Percentiles rank a stretch among this genome's conserved stretches.
Conservation (phyloP, 495 filamentous ascomycete genomes). For the Beverwykella pulmonaria region DNA sequence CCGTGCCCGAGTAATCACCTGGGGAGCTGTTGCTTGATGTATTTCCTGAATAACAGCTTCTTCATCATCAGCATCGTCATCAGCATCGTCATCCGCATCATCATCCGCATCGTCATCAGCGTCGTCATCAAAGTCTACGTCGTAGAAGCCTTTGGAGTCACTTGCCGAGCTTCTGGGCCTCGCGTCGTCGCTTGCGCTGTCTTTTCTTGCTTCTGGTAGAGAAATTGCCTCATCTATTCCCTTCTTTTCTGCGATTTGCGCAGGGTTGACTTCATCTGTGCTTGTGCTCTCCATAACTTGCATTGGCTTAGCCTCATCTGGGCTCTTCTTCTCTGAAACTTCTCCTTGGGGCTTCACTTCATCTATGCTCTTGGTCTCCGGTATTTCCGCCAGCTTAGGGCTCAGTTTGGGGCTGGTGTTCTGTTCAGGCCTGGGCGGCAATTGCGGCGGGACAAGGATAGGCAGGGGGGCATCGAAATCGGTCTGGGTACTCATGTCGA, state of each 20-base stretch:
- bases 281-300: slow-evolving; percentile 3
- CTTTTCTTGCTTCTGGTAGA: not conserved
- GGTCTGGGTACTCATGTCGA: slow-evolving; percentile 44
- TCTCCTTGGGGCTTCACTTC: slow-evolving; percentile 24
- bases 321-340: slow-evolving; percentile 36
- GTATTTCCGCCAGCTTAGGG: slow-evolving; percentile 42
- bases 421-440: slow-evolving; percentile 10
- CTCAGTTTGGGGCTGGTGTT: slow-evolving; percentile 10
- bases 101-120: slow-evolving; percentile 9
- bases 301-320: slow-evolving; percentile 18
- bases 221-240: not conserved
- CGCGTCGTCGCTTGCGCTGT: not conserved
- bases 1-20: slow-evolving; percentile 42
- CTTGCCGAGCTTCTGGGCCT: slow-evolving; percentile 10
- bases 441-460: slow-evolving; percentile 20
- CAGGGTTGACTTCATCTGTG: not conserved
- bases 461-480: slow-evolving; percentile 36
- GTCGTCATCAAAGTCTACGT: slow-evolving; percentile 28
- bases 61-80: slow-evolving; percentile 30
- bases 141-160: slow-evolving; percentile 23
- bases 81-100: slow-evolving; percentile 26
- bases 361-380: slow-evolving; percentile 35
- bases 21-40: slow-evolving; percentile 36
- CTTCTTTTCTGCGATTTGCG: not conserved
- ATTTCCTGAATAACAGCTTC: slow-evolving; percentile 40